A percentile compares a stretch with the other conserved stretches of the same genome.
Evolutionary conservation across 2,329 filamentous ascomycete species (phyloP).

Genomic region (Pyrenophora tritici-repentis): DNA sequence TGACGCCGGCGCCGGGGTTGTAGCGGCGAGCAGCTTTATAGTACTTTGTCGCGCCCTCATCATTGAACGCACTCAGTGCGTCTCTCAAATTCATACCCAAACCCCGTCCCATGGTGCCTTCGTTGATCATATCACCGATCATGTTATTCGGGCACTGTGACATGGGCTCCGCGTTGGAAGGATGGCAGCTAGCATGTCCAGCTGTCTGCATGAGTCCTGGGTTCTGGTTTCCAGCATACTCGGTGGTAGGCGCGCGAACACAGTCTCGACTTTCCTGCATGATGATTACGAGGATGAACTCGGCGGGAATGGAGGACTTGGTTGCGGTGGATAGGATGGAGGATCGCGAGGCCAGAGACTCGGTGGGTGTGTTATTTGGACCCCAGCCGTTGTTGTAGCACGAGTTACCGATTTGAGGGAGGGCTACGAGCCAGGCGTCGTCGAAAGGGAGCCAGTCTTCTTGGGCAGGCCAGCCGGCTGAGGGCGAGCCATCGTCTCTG

Average conservation of each 20-base stretch:
- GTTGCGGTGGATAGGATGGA: conserved; percentile 43
- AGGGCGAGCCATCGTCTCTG: conserved; percentile 43
- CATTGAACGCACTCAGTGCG: conserved; percentile 31
- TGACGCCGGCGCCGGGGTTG: conserved; percentile 53
- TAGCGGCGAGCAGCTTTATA: conserved; percentile 57
- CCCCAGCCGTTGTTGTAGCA: conserved; percentile 43
- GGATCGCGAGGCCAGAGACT: conserved; percentile 45
- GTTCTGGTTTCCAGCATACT: conserved; percentile 47
- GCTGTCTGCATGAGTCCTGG: conserved; percentile 56
- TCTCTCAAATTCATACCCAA: conserved; percentile 52
- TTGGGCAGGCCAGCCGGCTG: conserved; percentile 46
- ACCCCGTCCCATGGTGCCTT: conserved; percentile 52
- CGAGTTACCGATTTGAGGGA: conserved; percentile 28
- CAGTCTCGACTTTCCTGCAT: conserved; percentile 56
- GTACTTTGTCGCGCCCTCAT: conserved; percentile 46
- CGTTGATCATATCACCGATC: conserved; percentile 51
- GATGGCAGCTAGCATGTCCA: conserved; percentile 36
- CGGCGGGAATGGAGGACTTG: conserved; percentile 43
- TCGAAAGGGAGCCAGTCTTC: conserved; percentile 43
- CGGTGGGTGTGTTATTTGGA: conserved; percentile 47
- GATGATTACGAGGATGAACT: conserved; percentile 52
- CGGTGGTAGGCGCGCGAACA: conserved; percentile 52
- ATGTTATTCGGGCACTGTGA: conserved; percentile 28
- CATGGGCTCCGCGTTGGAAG: conserved; percentile 46
- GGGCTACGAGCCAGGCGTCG: no score